Conservation (phyloP, 1,284 basidiomycete species). For the Sphaerobolus stellatus region DNA sequence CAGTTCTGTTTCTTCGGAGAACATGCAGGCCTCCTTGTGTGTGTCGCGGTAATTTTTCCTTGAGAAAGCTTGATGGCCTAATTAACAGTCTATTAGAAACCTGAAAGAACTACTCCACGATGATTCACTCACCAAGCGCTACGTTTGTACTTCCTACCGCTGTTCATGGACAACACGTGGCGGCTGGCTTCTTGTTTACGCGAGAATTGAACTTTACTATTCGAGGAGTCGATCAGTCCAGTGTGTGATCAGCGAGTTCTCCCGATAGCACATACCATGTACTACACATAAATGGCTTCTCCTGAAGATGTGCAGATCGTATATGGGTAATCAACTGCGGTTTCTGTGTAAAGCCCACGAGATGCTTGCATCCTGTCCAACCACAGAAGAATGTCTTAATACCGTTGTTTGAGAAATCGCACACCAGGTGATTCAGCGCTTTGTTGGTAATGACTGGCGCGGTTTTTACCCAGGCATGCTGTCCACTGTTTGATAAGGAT, state of each 20-base stretch:
- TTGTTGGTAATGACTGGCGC: conserved; percentile 10
- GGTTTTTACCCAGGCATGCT: conserved; percentile 7
- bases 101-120: background rate
- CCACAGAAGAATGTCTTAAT: conserved; percentile 11
- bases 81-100: background rate
- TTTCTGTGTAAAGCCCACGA: conserved; percentile 10
- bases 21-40: conserved; percentile 11
- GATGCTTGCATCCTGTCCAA: conserved; percentile 11
- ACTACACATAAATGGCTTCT: conserved; percentile 11
- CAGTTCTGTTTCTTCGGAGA: too few species aligned
- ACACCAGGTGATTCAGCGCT: conserved; percentile 7
- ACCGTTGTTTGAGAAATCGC: conserved; percentile 7
- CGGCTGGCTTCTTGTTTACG: conserved; percentile 12
- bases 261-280: conserved; percentile 4
- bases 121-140: conserved; percentile 8
- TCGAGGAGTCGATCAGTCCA: background rate
- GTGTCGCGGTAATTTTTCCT: conserved; percentile 11
- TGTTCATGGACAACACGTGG: conserved; percentile 10
- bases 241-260: background rate
- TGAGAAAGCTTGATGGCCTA: conserved; percentile 12
- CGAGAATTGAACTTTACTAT: conserved; percentile 5
- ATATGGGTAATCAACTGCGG: conserved; percentile 13
- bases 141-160: conserved; percentile 13
- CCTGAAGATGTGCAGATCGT: conserved; percentile 9
- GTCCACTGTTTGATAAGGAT: background rate